These are phyloP conservation scores for Spergularia marina DNA, from an alignment of 148 eudicot genomes.

Conservation along the genomic window DNA sequence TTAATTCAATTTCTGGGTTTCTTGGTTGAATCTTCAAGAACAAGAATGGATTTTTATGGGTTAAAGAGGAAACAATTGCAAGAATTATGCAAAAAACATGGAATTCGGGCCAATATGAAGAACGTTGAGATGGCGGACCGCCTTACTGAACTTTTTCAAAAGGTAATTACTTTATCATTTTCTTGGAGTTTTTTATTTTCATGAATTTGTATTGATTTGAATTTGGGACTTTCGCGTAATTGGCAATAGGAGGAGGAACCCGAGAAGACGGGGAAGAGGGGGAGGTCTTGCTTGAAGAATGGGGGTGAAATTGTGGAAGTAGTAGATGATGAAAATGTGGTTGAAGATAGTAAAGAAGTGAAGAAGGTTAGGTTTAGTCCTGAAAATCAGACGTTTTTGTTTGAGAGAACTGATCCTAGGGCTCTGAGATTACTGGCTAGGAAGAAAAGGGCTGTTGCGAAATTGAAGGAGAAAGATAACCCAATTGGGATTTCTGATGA, in stretches of 20 bases:
- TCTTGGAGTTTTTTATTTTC: not conserved
- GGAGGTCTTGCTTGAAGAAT: slow-evolving; percentile 42
- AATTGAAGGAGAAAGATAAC: slow-evolving; percentile 2
- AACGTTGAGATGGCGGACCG: slow-evolving; percentile 58
- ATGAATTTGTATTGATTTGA: slow-evolving; percentile 8
- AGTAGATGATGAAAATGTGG: slow-evolving; percentile 25
- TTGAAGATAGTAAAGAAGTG: slow-evolving; percentile 27
- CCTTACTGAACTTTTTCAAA: slow-evolving; percentile 41
- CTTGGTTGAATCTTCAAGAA: slow-evolving; percentile 22
- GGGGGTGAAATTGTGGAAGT: slow-evolving; percentile 17
- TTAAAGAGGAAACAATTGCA: slow-evolving; percentile 61
- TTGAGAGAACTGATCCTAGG: slow-evolving; percentile 34
- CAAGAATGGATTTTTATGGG: slow-evolving; percentile 59
- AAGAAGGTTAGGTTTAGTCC: slow-evolving; percentile 78
- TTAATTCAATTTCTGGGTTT: not conserved
- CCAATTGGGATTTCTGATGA: not conserved
- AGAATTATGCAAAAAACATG: slow-evolving; percentile 61
- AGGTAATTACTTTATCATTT: slow-evolving; percentile 30
- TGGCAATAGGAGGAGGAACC: slow-evolving; percentile 16
- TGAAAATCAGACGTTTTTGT: slow-evolving; percentile 51
- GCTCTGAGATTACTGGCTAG: slow-evolving; percentile 35
- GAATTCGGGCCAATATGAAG: slow-evolving; percentile 59
- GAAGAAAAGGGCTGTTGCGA: slow-evolving; percentile 31
- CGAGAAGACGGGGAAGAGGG: slow-evolving; percentile 20
- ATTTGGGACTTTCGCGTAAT: not conserved